phyloP scores from a whole-genome alignment of 2,329 filamentous ascomycete genomes.

The Alternaria hordeiaustralica region DNA sequence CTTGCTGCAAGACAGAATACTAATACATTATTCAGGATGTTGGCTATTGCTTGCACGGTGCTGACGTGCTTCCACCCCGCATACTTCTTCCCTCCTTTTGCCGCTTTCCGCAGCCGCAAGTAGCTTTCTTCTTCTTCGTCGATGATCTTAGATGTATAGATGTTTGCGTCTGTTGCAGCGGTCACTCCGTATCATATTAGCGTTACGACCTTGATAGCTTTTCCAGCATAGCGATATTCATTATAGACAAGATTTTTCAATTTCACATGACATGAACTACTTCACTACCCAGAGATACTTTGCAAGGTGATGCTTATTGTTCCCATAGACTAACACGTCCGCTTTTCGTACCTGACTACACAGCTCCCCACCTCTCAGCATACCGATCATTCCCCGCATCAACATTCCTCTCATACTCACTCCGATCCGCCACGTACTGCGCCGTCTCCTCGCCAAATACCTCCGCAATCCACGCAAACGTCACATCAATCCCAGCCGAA shows the following conservation, averaged over 20 bases:
- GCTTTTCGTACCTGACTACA: background rate
- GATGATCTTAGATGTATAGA: background rate
- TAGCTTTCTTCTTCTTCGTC: background rate
- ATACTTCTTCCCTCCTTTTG: conserved; percentile 38
- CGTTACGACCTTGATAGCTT: background rate
- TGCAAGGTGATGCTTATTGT: background rate
- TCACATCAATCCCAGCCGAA: conserved; percentile 67
- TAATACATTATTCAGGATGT: conserved; percentile 28
- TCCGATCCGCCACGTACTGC: conserved; percentile 54
- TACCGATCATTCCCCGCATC: conserved; percentile 64
- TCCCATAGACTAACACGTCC: background rate
- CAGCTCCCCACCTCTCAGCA: conserved; percentile 49
- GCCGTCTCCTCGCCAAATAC: conserved; percentile 63
- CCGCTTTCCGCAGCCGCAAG: conserved; percentile 29
- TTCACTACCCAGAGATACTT: background rate
- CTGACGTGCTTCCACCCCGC: conserved; percentile 36
- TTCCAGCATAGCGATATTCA: conserved; percentile 6
- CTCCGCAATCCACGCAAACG: conserved; percentile 62
- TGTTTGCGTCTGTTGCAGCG: background rate
- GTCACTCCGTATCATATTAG: background rate
- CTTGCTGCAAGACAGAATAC: background rate
- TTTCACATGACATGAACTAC: background rate
- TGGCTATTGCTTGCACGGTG: conserved; percentile 32
- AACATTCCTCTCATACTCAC: conserved; percentile 65
- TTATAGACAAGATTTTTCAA: background rate